Evolutionary conservation across 2,329 filamentous ascomycete species (phyloP).

Genomic region (Gaeumannomyces sp.): DNA sequence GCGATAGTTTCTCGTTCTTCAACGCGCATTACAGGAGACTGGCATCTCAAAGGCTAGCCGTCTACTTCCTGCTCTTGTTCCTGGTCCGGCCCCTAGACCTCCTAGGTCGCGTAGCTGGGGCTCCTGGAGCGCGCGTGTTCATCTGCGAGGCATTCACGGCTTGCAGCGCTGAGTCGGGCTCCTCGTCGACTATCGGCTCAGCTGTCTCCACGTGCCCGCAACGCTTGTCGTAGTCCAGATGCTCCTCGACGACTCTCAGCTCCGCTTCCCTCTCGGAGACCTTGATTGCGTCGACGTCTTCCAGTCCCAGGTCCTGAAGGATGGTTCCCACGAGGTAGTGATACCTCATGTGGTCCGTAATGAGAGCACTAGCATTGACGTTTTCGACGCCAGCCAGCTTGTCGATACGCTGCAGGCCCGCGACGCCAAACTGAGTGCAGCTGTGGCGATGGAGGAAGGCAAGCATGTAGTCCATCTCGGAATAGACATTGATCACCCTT

Average conservation of each 20-base stretch:
- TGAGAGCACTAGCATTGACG: conserved; percentile 57
- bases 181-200: background rate
- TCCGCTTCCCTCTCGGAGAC: conserved; percentile 26
- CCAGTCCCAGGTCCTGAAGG: conserved; percentile 61
- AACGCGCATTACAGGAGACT: background rate
- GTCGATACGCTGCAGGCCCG: conserved; percentile 70
- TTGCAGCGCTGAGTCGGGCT: background rate
- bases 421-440: conserved; percentile 75
- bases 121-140: no score
- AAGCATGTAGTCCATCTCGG: conserved; percentile 79
- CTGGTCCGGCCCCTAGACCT: background rate
- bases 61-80: background rate
- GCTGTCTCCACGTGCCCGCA: background rate
- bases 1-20: no score
- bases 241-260: conserved; percentile 23
- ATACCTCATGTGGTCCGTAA: conserved; percentile 66
- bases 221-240: conserved; percentile 19
- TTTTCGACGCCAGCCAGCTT: conserved; percentile 64
- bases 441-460: conserved; percentile 82
- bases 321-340: conserved; percentile 61
- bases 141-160: background rate
- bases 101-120: background rate
- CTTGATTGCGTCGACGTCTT: conserved; percentile 49
- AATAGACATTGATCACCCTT: conserved; percentile 85
- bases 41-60: background rate